Conservation (phyloP, 179 eudicot genomes). For the Vitellaria paradoxa region DNA sequence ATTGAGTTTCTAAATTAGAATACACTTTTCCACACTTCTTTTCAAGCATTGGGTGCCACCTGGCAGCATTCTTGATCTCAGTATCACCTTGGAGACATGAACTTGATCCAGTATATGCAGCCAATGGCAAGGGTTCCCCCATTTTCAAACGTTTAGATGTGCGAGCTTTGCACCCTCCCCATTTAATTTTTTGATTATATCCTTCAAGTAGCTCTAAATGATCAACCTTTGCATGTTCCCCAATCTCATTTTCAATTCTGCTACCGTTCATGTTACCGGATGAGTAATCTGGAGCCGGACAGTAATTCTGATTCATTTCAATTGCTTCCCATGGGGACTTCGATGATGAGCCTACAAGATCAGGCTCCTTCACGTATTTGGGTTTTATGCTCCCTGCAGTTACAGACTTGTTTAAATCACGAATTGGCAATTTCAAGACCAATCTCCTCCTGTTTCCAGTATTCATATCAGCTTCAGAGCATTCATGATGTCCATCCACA, state of each 20-base stretch:
- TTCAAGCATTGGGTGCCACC: constrained; percentile 22
- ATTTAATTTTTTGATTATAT: constrained; percentile 37
- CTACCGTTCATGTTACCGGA: constrained; percentile 14
- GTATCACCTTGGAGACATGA: constrained; percentile 22
- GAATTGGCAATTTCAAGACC: constrained; percentile 61
- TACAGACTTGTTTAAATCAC: constrained; percentile 39
- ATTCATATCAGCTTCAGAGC: constrained; percentile 37
- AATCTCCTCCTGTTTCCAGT: constrained; percentile 49
- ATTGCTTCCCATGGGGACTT: constrained; percentile 27
- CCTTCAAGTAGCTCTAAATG: constrained; percentile 44
- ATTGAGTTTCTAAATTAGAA: constrained; percentile 19
- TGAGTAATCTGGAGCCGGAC: constrained; percentile 15
- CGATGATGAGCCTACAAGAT: constrained; percentile 47
- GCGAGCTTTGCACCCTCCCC: constrained; percentile 88
- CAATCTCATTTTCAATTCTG: constrained; percentile 27
- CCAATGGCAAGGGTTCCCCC: constrained; percentile 30
- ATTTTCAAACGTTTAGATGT: constrained; percentile 62
- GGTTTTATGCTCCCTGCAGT: constrained; percentile 21
- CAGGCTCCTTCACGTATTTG: constrained; percentile 30
- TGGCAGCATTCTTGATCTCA: constrained; percentile 24
- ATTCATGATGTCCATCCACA: constrained; percentile 32
- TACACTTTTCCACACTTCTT: constrained; percentile 16
- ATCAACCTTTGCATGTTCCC: constrained; percentile 17
- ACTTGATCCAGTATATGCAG: constrained; percentile 30
- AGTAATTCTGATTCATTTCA: constrained; percentile 25